Evolutionary conservation across 2,329 filamentous ascomycete genomes (phyloP).

Genomic region (Helotiales sp.): DNA sequence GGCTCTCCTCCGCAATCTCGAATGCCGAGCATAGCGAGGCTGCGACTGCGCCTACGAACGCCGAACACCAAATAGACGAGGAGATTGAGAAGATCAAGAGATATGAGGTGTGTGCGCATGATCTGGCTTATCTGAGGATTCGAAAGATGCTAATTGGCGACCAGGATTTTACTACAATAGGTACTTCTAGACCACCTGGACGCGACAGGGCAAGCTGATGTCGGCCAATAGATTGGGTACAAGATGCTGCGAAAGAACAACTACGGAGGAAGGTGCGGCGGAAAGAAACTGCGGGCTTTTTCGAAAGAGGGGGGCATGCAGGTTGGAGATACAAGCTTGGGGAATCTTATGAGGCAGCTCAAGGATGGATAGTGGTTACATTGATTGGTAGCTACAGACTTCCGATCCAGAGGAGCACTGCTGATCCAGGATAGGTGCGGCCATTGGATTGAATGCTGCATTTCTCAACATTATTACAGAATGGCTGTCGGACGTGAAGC

Average conservation of each 20-base stretch:
- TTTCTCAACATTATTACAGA: constrained; percentile 95
- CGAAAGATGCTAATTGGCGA: constrained; percentile 17
- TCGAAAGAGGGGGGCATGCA: constrained; percentile 65
- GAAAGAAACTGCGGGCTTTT: constrained; percentile 73
- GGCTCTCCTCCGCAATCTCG: constrained; percentile 71
- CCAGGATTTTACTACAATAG: constrained; percentile 92
- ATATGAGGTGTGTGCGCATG: constrained; percentile 70
- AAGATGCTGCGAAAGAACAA: constrained; percentile 93
- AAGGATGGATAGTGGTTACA: constrained; percentile 97
- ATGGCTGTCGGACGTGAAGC: constrained; percentile 94
- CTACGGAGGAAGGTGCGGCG: constrained; percentile 77
- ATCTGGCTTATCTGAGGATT: constrained; percentile 6
- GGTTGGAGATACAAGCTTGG: constrained; percentile 82
- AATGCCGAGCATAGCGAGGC: constrained; percentile 66
- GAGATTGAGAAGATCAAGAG: constrained; percentile 98
- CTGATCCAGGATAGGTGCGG: constrained; percentile 59
- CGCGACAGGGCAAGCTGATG: constrained; percentile 44
- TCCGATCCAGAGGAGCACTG: not conserved
- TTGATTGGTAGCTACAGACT: constrained; percentile 64
- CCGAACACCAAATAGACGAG: constrained; percentile 79
- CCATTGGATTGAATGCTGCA: constrained; percentile 91
- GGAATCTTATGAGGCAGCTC: constrained; percentile 92
- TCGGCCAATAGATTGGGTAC: constrained; percentile 80
- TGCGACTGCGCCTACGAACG: constrained; percentile 54
- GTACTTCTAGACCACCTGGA: constrained; percentile 47